Evolutionary conservation across 805 yeast genomes (phyloP), one percentile per base, ranked within the genome.

Genomic region (Nakazawaea wickerhamii): DNA sequence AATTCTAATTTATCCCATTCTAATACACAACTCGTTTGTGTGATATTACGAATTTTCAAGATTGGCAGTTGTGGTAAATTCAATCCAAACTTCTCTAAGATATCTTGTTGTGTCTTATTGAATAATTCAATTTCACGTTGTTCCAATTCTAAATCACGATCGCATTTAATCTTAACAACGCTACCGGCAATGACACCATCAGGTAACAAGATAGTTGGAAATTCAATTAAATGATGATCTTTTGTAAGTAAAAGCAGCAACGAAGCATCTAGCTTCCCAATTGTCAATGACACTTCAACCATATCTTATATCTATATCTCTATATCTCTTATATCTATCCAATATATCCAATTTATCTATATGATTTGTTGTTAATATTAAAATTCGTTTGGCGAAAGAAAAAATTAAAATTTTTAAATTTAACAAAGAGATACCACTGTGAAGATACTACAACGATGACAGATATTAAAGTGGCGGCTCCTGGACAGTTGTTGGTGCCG

Each of bases 241-340:
- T 83, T 77, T 15, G 99, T 91, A 30, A 95, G 75, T 35, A 93
- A 70, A 36, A 93, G 70, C 23, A 98, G 98, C 60, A 93, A 70
- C 2, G 97, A 89, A 10, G 97, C 96, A 59, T 93, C 99, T 35
- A 91, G 71, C 65, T 90, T 90, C 38, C 98, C 99, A 17, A 93
- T 97, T 0, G 97, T 90, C 30, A 91, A 73, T 33, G 95, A 83
- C 9, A 90, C 96, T 63, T 88, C 93, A 25, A 89, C 95, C 87
- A 84, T 83, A 48, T 11, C 5, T 3, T 6, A 20, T 7, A 7
- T n/a, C 8, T n/a, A 11, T n/a, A n/a, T n/a, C n/a, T n/a, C n/a
- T n/a, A n/a, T 17, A 33, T 21, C 27, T 13, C 21, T 13, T 20
- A 10, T 21, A 4, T 13, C 18, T 4, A 10, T 22, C 15, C 15